A percentile compares a stretch with the other conserved stretches of the same genome.
These are phyloP conservation scores for Mucor sp. DNA, from an alignment of 371 early-diverging fungal genomes.

Conservation along the genomic window DNA sequence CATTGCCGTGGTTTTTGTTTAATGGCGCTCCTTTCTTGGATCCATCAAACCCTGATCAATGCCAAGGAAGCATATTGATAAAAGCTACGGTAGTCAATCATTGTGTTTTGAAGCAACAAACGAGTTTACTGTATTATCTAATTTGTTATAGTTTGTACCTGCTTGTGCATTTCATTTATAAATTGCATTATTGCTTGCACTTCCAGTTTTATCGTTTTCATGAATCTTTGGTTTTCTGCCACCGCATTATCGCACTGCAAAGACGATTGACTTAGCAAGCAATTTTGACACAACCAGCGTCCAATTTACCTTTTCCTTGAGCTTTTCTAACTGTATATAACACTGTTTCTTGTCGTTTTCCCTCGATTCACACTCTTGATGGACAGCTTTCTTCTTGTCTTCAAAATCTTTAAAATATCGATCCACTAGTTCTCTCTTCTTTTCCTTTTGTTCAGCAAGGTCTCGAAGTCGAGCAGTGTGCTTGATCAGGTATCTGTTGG, in stretches of 20 bases:
- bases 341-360: neutral
- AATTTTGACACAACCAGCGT: neutral
- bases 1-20: too few species aligned
- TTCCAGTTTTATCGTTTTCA: neutral
- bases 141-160: neutral
- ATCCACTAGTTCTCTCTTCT: neutral
- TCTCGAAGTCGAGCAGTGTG: neutral
- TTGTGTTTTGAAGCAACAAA: too few species aligned
- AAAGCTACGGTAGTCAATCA: too few species aligned
- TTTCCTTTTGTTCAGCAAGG: neutral
- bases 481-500: neutral
- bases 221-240: neutral
- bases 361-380: neutral
- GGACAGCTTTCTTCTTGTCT: neutral
- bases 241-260: neutral
- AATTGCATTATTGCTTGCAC: neutral
- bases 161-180: neutral
- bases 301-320: neutral
- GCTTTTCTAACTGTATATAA: neutral
- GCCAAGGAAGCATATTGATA: too few species aligned
- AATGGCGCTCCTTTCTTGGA: too few species aligned
- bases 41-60: too few species aligned
- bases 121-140: too few species aligned
- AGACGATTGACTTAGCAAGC: neutral
- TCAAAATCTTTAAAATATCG: neutral